A percentile compares a stretch with the other conserved stretches of the same genome.
phyloP scores from a whole-genome alignment of 495 filamentous ascomycete genomes.

The Hyaloscypha bicolor region DNA sequence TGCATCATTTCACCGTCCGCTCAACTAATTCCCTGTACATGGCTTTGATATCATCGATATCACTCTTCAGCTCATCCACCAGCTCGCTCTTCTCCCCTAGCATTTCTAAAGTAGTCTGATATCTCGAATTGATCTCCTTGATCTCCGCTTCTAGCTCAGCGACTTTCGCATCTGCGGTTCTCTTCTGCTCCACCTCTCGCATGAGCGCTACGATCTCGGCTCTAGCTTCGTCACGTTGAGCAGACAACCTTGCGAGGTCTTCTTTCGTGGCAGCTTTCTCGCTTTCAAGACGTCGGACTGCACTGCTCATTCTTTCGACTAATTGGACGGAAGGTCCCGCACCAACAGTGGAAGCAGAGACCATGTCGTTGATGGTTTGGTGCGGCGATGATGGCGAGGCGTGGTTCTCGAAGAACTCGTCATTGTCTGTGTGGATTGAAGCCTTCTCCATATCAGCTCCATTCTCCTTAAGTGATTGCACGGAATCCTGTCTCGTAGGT shows the following conservation, averaged over 20 bases:
- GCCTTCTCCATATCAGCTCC: constrained; percentile 50
- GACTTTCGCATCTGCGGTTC: constrained; percentile 58
- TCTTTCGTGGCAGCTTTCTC: constrained; percentile 86
- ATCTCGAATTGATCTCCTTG: constrained; percentile 65
- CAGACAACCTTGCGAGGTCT: constrained; percentile 75
- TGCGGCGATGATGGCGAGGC: constrained; percentile 66
- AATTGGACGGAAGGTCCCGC: constrained; percentile 94
- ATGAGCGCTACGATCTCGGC: constrained; percentile 87
- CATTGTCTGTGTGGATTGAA: constrained; percentile 62
- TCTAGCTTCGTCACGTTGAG: constrained; percentile 89
- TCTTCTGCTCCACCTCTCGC: constrained; percentile 76
- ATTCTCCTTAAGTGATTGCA: constrained; percentile 22
- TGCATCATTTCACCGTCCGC: constrained; percentile 67
- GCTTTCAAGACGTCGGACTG: constrained; percentile 85
- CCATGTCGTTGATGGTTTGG: constrained; percentile 80
- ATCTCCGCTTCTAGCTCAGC: constrained; percentile 68
- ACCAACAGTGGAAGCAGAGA: constrained; percentile 84
- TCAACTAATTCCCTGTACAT: constrained; percentile 94
- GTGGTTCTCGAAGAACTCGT: constrained; percentile 65
- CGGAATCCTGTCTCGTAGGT: constrained; percentile 30
- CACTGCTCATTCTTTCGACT: constrained; percentile 93
- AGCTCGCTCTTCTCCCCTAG: constrained; percentile 94
- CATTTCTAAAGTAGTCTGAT: constrained; percentile 91
- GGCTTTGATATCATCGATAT: constrained; percentile 89
- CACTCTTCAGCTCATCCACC: constrained; percentile 85